Percentiles rank a stretch among this genome's conserved stretches.
phyloP scores from a whole-genome alignment of 257 asterid species.

The Lantana camara region DNA sequence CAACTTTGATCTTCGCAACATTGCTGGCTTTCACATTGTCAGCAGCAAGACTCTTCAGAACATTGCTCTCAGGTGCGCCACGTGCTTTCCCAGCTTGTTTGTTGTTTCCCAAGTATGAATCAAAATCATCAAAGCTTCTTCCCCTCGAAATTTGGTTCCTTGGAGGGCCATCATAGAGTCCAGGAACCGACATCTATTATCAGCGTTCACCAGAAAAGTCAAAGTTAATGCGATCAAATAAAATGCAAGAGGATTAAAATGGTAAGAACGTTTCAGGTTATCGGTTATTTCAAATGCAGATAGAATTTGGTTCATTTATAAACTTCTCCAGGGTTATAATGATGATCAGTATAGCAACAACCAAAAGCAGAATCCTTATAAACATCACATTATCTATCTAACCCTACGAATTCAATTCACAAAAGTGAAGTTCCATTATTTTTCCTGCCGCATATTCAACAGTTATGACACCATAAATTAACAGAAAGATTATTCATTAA shows the following conservation, averaged over 20 bases:
- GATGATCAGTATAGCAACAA: background rate
- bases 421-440: background rate
- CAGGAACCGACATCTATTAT: slow-evolving; percentile 65
- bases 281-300: slow-evolving; percentile 10
- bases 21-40: slow-evolving; percentile 88
- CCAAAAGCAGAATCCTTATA: background rate
- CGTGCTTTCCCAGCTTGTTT: slow-evolving; percentile 66
- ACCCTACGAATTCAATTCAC: background rate
- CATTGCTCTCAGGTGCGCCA: slow-evolving; percentile 67
- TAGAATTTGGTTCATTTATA: background rate
- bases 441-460: slow-evolving; percentile 6
- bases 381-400: background rate
- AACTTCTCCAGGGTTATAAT: background rate
- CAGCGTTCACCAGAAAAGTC: slow-evolving; percentile 1
- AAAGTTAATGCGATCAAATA: background rate
- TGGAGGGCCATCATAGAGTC: slow-evolving; percentile 62
- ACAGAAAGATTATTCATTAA: background rate
- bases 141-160: slow-evolving; percentile 62
- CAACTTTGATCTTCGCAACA: slow-evolving; percentile 97
- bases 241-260: background rate
- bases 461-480: slow-evolving; percentile 9
- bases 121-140: slow-evolving; percentile 79
- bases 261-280: background rate
- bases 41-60: slow-evolving; percentile 61
- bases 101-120: slow-evolving; percentile 62